Evolutionary conservation across 106 monocot genomes (phyloP).

Genomic region (Acorus gramineus): DNA sequence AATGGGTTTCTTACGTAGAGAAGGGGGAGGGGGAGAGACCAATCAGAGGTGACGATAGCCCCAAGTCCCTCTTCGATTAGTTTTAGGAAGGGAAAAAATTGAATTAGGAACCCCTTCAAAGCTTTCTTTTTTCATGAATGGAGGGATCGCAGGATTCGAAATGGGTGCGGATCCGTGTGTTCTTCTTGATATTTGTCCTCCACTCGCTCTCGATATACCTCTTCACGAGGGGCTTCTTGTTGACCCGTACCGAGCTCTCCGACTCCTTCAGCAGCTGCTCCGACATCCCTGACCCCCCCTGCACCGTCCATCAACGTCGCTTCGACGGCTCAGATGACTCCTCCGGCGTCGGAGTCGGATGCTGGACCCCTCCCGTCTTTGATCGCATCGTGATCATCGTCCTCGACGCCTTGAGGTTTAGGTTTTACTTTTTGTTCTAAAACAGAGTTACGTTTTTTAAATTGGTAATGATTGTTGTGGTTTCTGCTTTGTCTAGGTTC

Average conservation of each 20-base stretch:
- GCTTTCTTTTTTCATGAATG: not conserved
- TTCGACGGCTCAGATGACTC: not conserved
- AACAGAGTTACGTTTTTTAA: too few species aligned
- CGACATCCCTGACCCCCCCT: conserved; percentile 33
- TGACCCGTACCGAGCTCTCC: conserved; percentile 89
- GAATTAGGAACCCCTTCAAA: too few species aligned
- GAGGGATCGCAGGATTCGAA: not conserved
- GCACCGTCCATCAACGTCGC: conserved; percentile 5
- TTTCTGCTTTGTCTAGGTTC: conserved; percentile 26
- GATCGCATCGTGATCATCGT: conserved; percentile 77
- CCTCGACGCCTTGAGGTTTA: conserved; percentile 80
- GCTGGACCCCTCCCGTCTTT: conserved; percentile 78
- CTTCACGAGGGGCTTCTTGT: conserved; percentile 94
- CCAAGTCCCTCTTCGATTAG: too few species aligned
- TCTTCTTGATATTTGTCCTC: conserved; percentile 46
- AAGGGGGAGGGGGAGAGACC: too few species aligned
- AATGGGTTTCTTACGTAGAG: too few species aligned
- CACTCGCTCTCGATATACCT: conserved; percentile 60
- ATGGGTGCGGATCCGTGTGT: conserved; percentile 19
- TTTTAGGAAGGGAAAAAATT: too few species aligned
- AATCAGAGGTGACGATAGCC: too few species aligned
- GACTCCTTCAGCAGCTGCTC: conserved; percentile 44
- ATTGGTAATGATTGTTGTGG: too few species aligned
- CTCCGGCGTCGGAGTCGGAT: conserved; percentile 4
- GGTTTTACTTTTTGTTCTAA: too few species aligned